These are phyloP conservation scores for Tarenaya hassleriana DNA, from an alignment of 345 rosid species.

Conservation along the genomic window DNA sequence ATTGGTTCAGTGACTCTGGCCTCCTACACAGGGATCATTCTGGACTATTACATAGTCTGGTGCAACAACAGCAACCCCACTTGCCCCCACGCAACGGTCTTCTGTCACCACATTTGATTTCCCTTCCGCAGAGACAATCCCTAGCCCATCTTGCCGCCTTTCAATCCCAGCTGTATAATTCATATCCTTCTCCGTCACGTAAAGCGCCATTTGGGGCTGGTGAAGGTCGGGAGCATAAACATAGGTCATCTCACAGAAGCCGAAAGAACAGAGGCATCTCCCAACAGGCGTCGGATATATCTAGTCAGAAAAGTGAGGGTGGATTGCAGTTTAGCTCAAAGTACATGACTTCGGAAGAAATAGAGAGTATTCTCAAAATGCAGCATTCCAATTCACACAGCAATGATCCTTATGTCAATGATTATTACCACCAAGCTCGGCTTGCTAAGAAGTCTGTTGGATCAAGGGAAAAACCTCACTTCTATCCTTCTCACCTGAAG, in stretches of 20 bases:
- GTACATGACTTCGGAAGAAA: constrained; percentile 93
- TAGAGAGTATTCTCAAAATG: constrained; percentile 93
- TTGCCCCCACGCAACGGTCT: constrained; percentile 59
- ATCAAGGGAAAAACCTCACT: constrained; percentile 49
- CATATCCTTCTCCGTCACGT: constrained; percentile 55
- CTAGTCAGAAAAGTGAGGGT: constrained; percentile 79
- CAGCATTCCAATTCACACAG: constrained; percentile 84
- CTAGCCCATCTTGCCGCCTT: constrained; percentile 62
- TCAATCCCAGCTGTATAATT: constrained; percentile 58
- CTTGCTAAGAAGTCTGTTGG: constrained; percentile 58
- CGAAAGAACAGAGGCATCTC: constrained; percentile 53
- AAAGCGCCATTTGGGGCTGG: constrained; percentile 45
- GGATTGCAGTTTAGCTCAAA: constrained; percentile 76
- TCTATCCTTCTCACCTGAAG: constrained; percentile 77
- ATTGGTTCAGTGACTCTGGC: constrained; percentile 73
- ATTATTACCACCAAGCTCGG: constrained; percentile 92
- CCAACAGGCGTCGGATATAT: constrained; percentile 60
- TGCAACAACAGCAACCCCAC: constrained; percentile 53
- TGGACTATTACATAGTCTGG: constrained; percentile 47
- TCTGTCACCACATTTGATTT: constrained; percentile 50
- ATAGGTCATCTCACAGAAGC: constrained; percentile 61
- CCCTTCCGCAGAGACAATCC: constrained; percentile 64
- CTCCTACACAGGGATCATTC: constrained; percentile 63
- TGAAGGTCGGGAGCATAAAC: constrained; percentile 63
- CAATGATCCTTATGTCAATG: constrained; percentile 78